Conservation (phyloP, 176 grass and related monocot genomes). For the Carex myosuroides region DNA sequence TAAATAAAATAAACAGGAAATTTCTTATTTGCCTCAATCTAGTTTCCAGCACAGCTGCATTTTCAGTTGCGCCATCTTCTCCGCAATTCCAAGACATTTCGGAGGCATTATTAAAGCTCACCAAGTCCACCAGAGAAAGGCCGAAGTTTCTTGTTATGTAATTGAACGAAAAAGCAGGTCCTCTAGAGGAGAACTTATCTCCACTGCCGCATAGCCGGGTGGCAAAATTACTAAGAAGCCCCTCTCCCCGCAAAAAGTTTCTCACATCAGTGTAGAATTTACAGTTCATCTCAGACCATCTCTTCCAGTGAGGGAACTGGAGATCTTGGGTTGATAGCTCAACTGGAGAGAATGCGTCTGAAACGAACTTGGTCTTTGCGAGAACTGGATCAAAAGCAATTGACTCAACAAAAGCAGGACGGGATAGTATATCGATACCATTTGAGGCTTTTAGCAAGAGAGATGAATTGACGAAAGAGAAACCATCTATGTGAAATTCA, state of each 20-base stretch:
- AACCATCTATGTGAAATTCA: conserved; percentile 92
- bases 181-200: conserved; percentile 68
- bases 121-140: conserved; percentile 76
- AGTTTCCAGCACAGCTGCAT: conserved; percentile 52
- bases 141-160: conserved; percentile 81
- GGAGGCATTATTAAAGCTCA: conserved; percentile 61
- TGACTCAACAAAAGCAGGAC: conserved; percentile 67
- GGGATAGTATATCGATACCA: conserved; percentile 44
- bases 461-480: conserved; percentile 87
- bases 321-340: conserved; percentile 53
- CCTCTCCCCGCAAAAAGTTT: conserved; percentile 73
- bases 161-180: conserved; percentile 85
- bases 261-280: conserved; percentile 65
- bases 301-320: conserved; percentile 90
- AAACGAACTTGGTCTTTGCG: conserved; percentile 79
- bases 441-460: conserved; percentile 41
- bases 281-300: conserved; percentile 75
- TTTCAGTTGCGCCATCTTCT: conserved; percentile 61
- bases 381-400: conserved; percentile 89
- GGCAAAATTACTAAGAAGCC: conserved; percentile 59
- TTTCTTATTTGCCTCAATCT: conserved; percentile 83
- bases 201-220: conserved; percentile 86
- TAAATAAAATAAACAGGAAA: conserved; percentile 70
- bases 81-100: conserved; percentile 96
- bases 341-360: conserved; percentile 77